These are phyloP conservation scores for Diaporthe citri DNA, from an alignment of 2,329 filamentous ascomycete genomes.

Conservation along the genomic window DNA sequence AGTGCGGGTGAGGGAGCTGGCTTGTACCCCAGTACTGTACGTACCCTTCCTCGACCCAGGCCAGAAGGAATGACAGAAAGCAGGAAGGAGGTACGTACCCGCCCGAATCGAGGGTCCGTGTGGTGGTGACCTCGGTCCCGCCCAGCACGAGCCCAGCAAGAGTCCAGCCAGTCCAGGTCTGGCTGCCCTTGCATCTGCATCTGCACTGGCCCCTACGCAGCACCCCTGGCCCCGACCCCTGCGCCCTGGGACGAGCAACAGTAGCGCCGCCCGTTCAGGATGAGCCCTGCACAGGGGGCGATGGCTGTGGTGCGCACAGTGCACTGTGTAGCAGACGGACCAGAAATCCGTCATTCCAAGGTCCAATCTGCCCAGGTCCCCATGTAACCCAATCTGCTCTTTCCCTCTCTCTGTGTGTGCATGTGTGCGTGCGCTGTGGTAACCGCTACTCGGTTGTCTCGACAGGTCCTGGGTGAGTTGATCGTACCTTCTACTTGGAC, in stretches of 20 bases:
- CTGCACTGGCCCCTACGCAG: conserved; percentile 23
- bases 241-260: conserved; percentile 23
- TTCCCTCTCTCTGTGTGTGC: neutral
- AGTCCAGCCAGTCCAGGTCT: conserved; percentile 23
- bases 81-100: conserved; percentile 9
- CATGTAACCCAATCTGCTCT: conserved; percentile 15
- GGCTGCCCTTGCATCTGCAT: conserved; percentile 26
- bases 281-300: conserved; percentile 20
- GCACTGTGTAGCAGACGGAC: conserved; percentile 32
- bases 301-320: conserved; percentile 18
- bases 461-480: rapidly evolving
- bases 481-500: neutral
- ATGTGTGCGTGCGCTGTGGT: neutral
- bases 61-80: neutral
- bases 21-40: neutral
- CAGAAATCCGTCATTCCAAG: conserved; percentile 32
- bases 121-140: conserved; percentile 28
- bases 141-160: neutral
- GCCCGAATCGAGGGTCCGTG: conserved; percentile 1
- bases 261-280: conserved; percentile 23
- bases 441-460: neutral
- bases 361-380: conserved; percentile 7
- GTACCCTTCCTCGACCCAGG: neutral
- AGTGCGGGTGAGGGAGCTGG: neutral
- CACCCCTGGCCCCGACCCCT: conserved; percentile 26